phyloP scores from a whole-genome alignment of 2,329 filamentous ascomycete genomes.

The Beauveria asiatica region DNA sequence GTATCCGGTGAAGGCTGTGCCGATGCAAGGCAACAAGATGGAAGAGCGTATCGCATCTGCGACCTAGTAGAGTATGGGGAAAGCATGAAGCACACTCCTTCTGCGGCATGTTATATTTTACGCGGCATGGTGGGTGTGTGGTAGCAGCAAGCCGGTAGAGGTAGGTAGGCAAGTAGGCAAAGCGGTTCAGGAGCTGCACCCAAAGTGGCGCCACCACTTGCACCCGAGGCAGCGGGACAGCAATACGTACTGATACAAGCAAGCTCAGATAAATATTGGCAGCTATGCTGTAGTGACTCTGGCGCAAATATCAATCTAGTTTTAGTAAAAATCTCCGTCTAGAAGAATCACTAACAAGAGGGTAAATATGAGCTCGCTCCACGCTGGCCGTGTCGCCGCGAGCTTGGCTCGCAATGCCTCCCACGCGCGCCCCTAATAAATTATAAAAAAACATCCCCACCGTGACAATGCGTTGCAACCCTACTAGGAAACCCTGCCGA shows the following conservation, averaged over 20 bases:
- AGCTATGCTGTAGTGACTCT: background rate
- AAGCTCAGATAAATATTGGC: background rate
- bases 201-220: background rate
- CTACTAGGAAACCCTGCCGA: background rate
- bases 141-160: background rate
- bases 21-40: background rate
- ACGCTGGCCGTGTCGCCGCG: background rate
- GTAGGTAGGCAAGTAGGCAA: background rate
- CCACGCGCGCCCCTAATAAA: background rate
- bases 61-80: background rate
- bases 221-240: slow-evolving; percentile 2
- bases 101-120: background rate
- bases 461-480: background rate
- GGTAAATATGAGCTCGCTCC: background rate
- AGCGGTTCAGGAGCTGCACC: slow-evolving; percentile 2
- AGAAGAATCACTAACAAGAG: background rate
- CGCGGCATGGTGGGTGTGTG: background rate
- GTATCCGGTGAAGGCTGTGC: background rate
- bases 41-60: background rate
- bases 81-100: background rate
- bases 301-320: background rate
- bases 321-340: background rate
- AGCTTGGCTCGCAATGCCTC: background rate
- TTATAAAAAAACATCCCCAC: background rate
- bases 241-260: background rate